Percentiles rank a stretch among this genome's conserved stretches.
Conservation (phyloP, 2,329 filamentous ascomycete species). For the Fusarium algeriense region DNA sequence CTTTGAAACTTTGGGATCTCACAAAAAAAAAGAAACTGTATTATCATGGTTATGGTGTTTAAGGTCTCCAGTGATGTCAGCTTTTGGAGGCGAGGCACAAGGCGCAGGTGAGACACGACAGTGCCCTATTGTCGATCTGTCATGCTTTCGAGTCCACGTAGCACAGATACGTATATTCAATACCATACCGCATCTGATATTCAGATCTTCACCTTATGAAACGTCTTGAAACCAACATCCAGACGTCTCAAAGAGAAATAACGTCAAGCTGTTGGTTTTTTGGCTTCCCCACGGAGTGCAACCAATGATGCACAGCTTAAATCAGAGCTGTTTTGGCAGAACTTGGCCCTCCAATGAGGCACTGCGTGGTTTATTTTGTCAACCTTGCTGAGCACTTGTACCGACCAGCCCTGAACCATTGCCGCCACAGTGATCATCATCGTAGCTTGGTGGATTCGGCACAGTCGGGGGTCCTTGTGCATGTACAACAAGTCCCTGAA, state of each 20-base stretch:
- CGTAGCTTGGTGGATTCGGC: slow-evolving; percentile 31
- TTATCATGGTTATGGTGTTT: not conserved
- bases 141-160: slow-evolving; percentile 15
- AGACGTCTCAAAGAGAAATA: slow-evolving; percentile 16
- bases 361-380: slow-evolving; percentile 28
- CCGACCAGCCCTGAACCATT: not conserved
- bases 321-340: not conserved
- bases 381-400: not conserved
- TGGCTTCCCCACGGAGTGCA: slow-evolving; percentile 10
- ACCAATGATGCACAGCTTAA: slow-evolving; percentile 32
- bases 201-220: slow-evolving; percentile 26
- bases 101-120: slow-evolving; percentile 6
- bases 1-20: not conserved
- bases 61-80: slow-evolving; percentile 33
- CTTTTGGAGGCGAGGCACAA: slow-evolving; percentile 1
- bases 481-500: slow-evolving; percentile 28
- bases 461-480: slow-evolving; percentile 11
- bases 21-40: slow-evolving; percentile 11
- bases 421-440: slow-evolving; percentile 40
- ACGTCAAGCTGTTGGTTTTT: slow-evolving; percentile 1
- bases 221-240: slow-evolving; percentile 28
- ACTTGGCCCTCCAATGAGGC: slow-evolving; percentile 3
- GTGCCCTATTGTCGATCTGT: slow-evolving; percentile 29
- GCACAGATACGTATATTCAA: not conserved
- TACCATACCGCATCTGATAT: slow-evolving; percentile 1